Evolutionary conservation across 2,329 filamentous ascomycete genomes (phyloP), one percentile per base, ranked within the genome.

Genomic region (Pestalotiopsis sp.): DNA sequence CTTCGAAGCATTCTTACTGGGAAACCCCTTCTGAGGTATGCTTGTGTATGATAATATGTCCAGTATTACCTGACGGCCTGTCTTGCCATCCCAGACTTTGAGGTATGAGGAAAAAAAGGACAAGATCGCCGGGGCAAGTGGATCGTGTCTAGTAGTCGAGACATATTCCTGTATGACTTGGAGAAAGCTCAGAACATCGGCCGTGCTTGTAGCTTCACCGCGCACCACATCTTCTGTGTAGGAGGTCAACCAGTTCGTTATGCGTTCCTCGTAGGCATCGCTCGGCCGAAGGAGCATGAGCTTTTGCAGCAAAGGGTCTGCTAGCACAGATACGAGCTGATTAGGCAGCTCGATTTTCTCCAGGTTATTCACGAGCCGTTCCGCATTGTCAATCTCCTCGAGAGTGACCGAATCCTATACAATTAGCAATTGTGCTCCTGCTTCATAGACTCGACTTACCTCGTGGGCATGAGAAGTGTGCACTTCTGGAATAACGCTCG

Each of bases 331-430:
- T 56, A 94, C 89, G 1, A 97, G 84, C 79, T 97, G 94, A 71
- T 92, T 94, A 0, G 94, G 94, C 56, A 94, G 82, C 78, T 96
- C 92, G 31, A 97, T 90, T 72, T 87, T 92, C 73, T 97, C 93
- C 9, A 97, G 80, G 68, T 88, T 92, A 59, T 88, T 86, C 5
- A 94, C 90, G 69, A 97, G 91, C 64, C 88, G 85, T 27, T 89
- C 83, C 13, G 90, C 90, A 70, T 85, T 90, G 73, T 94, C 91
- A 66, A 97, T 89, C 75, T 97, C 94, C 76, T 97, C 93, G 4
- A 97, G 80, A 3, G 88, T 92, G 4, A 91, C 82, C 0, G 90
- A 90, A 68, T 84, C 82, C 87, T 91, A 63, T 52, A 68, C 41
- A 67, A 79, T 57, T 75, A 83, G 70, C 77, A 81, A 9, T 77